phyloP scores from a whole-genome alignment of 2,329 filamentous ascomycete species.

The Pseudocercospora crystallina region DNA sequence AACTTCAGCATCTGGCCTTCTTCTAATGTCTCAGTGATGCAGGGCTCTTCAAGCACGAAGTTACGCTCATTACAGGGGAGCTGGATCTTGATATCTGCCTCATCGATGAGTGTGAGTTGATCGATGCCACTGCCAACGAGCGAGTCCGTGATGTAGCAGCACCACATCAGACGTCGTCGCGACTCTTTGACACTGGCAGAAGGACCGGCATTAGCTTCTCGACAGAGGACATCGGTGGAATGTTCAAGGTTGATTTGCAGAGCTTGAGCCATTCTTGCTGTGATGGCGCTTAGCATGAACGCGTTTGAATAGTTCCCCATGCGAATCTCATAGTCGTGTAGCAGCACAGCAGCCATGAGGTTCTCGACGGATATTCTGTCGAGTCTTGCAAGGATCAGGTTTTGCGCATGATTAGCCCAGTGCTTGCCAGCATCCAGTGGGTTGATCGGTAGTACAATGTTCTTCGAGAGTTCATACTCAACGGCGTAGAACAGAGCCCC shows the following conservation, averaged over 20 bases:
- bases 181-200: conserved; percentile 28
- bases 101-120: conserved; percentile 27
- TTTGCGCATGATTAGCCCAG: conserved; percentile 26
- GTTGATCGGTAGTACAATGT: conserved; percentile 17
- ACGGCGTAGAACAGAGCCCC: conserved; percentile 26
- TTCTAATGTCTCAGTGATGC: conserved; percentile 27
- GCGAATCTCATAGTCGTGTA: conserved; percentile 28
- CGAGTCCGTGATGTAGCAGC: conserved; percentile 27
- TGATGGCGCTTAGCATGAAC: conserved; percentile 28
- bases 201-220: conserved; percentile 20
- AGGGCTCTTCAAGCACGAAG: conserved; percentile 26
- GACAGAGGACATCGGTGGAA: conserved; percentile 25
- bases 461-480: conserved; percentile 16
- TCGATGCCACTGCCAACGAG: conserved; percentile 27
- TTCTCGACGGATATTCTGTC: conserved; percentile 27
- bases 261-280: conserved; percentile 27
- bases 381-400: conserved; percentile 23
- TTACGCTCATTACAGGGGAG: conserved; percentile 27
- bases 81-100: conserved; percentile 28
- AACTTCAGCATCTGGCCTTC: conserved; percentile 24
- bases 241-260: conserved; percentile 29
- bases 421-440: conserved; percentile 25
- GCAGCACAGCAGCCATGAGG: conserved; percentile 26
- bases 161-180: conserved; percentile 29
- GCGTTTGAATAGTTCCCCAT: conserved; percentile 27